Evolutionary conservation across 805 yeast species (phyloP), one percentile per base, ranked within the genome.

Genomic region (Pichia deserticola): DNA sequence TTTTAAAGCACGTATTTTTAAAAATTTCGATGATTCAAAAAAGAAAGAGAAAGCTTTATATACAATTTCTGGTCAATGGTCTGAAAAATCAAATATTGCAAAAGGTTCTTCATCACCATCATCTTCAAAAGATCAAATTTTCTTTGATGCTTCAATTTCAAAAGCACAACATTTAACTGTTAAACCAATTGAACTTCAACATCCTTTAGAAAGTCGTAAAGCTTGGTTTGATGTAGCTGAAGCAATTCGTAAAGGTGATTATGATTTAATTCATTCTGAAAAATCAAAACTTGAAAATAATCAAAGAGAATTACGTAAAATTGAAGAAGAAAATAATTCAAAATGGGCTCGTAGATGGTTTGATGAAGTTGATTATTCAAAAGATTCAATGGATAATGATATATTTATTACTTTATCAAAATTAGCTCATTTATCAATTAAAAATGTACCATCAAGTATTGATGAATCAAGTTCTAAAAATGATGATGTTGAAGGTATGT

Each of bases 61-160:
- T 69, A 86, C 95, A 13, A 82, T 93, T 52, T 60, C 73, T 43
- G 99, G 99, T 43, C 97, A 89, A 72, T 93, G 98, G 99, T 82
- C 93, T 13, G 92, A 84, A 34, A 71, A 72, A 55, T 84, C 92
- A 15, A 75, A 72, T 59, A 81, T 87, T 55, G 71, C 69, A 54
- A 76, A 78, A 63, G 90, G 89, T 51, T 59, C 72, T 7, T 62
- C 70, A 29, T 65, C 79, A 9, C 60, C 65, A 5, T 51, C 75
- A 4, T 62, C 74, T 37, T 73, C 75, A 44, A 68, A 72, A 25
- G 76, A 71, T 47, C 75, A 71, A 38, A 58, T 80, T 35, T 86
- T 86, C 61, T 83, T 82, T 62, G 87, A 85, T 64, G 86, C 89
- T 4, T 62, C 64, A 39, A 68, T 67, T 40, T 64, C 69, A 35